Base-by-base conservation (phyloP, 805 yeast genomes). In the Schizosaccharomyces octosporus region DNA sequence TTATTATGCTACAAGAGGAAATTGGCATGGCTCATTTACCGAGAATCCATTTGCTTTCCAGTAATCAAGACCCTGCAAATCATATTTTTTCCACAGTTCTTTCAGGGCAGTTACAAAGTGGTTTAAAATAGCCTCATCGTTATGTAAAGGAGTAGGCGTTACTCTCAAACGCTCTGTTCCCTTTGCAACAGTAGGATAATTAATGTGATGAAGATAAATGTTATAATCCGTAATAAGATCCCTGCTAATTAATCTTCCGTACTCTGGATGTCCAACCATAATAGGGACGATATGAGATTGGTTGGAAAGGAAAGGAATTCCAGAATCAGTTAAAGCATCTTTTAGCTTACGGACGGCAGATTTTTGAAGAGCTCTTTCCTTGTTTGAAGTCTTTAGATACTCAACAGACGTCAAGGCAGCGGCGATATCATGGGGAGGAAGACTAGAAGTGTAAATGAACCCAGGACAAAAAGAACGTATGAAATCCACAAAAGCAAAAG, bases 201-300 rank as follows among this genome's bases (percentile, higher is more conserved):
- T 93, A 72, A 93, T 93, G 58, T 97, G 95, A 75, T 93, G 99
- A 58, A 94, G 98, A 69, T 93, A 93, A 71, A 93, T 89, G 65
- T 80, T 78, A 74, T 88, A 85, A 68, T 85, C 81, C 65, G 83
- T 79, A 77, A 93, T 81, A 69, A 93, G 80, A 72, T 85, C 72
- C 72, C 93, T 98, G 27, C 95, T 85, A 9, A 97, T 97, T 63
- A 75, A 75, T 72, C 89, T 90, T 62, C 97, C 97, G 65, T 84
- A 83, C 61, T 82, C 85, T 9, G 99, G 96, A 69, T 88, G 88
- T 65, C 98, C 98, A 68, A 93, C 84, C 64, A 93, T 78, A 48
- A 93, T 82, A 5, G 99, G 98, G 60, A 93, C 95, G 70, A 93
- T 90, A 73, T 93, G 99, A 41, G 96, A 85, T 36, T 97, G 97